A percentile compares a stretch with the other conserved stretches of the same genome.
These are phyloP conservation scores for Gossypium trilobum DNA, from an alignment of 441 rosid genomes.

Conservation along the genomic window DNA sequence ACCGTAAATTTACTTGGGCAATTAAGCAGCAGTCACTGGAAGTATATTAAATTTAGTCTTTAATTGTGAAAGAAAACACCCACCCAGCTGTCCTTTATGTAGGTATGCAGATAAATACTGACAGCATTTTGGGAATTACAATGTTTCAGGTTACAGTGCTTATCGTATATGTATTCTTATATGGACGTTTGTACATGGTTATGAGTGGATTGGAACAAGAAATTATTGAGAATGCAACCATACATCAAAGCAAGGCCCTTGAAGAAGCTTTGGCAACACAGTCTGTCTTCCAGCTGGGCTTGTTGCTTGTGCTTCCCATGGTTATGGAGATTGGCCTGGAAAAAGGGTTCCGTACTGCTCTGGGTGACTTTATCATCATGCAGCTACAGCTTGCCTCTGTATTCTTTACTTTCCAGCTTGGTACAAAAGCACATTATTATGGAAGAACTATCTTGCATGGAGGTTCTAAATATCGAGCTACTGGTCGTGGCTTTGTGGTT, in stretches of 20 bases:
- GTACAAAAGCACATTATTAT: constrained; percentile 81
- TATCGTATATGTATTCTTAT: constrained; percentile 75
- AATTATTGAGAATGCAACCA: constrained; percentile 45
- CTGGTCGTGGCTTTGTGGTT: constrained; percentile 84
- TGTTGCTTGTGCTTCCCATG: constrained; percentile 80
- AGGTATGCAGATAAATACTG: not conserved
- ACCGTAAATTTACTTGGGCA: not conserved
- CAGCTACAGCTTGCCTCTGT: constrained; percentile 92
- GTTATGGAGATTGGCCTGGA: constrained; percentile 92
- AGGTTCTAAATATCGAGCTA: constrained; percentile 72
- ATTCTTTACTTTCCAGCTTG: constrained; percentile 94
- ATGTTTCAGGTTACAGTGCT: constrained; percentile 68
- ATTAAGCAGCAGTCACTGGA: no score
- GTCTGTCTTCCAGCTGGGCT: constrained; percentile 76
- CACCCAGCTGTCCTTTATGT: not conserved
- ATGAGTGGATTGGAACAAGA: constrained; percentile 81
- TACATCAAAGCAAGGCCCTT: constrained; percentile 64
- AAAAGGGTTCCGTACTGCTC: constrained; percentile 81
- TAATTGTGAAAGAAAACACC: no score
- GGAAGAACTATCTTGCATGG: constrained; percentile 96
- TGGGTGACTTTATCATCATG: constrained; percentile 83
- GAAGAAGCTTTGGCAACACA: constrained; percentile 79
- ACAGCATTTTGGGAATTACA: not conserved
- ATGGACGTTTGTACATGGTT: constrained; percentile 87
- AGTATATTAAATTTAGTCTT: no score